Evolutionary conservation across 345 rosid genomes (phyloP).

Genomic region (Limnanthes douglasii): DNA sequence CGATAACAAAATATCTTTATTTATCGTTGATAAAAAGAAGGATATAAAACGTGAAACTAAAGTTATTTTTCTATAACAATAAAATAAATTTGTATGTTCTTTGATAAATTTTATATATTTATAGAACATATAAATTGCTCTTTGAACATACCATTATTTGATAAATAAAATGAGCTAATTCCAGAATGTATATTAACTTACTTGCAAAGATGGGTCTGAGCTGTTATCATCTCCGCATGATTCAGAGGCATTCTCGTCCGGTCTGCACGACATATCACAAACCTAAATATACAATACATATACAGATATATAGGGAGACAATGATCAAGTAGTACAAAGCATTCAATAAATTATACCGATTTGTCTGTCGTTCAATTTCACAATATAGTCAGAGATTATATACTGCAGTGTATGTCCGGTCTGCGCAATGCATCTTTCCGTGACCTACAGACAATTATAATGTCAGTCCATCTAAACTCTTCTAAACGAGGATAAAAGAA

Average conservation of each 20-base stretch:
- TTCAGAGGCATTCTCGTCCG: constrained; percentile 62
- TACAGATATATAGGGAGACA: not conserved
- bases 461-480: not conserved
- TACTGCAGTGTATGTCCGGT: constrained; percentile 53
- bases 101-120: no score
- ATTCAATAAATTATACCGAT: constrained; percentile 34
- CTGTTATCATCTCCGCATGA: constrained; percentile 61
- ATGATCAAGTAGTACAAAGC: not conserved
- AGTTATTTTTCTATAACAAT: no score
- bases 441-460: constrained; percentile 22
- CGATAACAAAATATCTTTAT: no score
- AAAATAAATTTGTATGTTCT: no score
- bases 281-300: not conserved
- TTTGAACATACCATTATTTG: no score
- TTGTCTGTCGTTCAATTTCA: constrained; percentile 46
- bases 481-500: not conserved
- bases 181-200: no score
- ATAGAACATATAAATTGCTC: no score
- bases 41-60: no score
- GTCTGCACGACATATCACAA: constrained; percentile 22
- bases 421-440: constrained; percentile 53
- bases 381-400: constrained; percentile 52
- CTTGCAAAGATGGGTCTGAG: constrained; percentile 71
- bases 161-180: no score
- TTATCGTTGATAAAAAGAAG: no score